Base-by-base conservation (phyloP, 345 rosid species). In the Reutealis trisperma region DNA sequence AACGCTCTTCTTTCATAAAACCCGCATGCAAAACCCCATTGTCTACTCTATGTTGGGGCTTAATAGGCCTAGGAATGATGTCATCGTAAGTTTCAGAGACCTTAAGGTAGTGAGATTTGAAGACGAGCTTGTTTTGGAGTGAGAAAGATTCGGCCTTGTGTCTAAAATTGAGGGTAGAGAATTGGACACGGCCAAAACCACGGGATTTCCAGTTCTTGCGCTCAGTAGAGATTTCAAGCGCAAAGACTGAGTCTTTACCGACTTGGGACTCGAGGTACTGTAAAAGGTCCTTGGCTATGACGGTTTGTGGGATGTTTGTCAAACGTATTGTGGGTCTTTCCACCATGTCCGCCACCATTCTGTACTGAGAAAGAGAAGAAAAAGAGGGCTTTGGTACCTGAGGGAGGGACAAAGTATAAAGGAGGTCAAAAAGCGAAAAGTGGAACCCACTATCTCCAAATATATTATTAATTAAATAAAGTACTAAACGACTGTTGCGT, bases 131-230 rank as follows among this genome's bases (percentile, higher is more conserved):
- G 81, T 78, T 78, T 19, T 78, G 77, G 24, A 81, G 80, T 75
- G 90, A 80, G 74, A 89, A 88, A 66, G 74, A 70, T 25, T 24
- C 76, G 42, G 93, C 97, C 45, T 73, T 73, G 71, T 84, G 78
- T 64, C 80, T 85, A 79, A 66, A 81, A 47, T 88, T 89, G 72
- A 90, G 82, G 57, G 94, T 80, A 75, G 92, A 21, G 88, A 96
- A 93, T 74, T 92, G 98, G 60, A 93, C 90, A 42, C 90, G 91
- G 11, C 96, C 96, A 71, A 78, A 88, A 83, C 90, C 88, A 2
- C 97, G 89, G 68, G 99, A 86, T 80, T 89, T 96, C 98, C 97
- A 92, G 79, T 89, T 88, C 24, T 78, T 87, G 82, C 83, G 93
- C 49, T 87, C 83, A 0, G 94, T 87, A 41, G 75, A 72, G 79